phyloP scores from a whole-genome alignment of 768 basidiomycete species.

The Boletus subcaerulescens region DNA sequence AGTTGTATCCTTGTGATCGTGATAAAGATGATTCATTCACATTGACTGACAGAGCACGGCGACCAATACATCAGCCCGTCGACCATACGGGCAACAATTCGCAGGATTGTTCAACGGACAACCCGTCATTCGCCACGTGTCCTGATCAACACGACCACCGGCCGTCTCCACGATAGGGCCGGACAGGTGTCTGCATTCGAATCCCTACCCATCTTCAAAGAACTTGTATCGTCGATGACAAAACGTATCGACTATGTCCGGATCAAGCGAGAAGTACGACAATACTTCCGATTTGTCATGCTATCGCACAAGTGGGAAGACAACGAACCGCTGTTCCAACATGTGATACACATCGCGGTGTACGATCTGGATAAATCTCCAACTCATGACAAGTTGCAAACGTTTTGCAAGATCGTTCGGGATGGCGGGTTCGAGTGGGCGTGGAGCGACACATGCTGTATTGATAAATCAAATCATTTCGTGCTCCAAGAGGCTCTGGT shows the following conservation, averaged over 20 bases:
- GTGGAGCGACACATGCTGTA: neutral
- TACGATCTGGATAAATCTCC: neutral
- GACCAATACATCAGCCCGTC: neutral
- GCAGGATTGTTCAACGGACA: neutral
- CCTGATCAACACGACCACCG: neutral
- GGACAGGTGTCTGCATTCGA: neutral
- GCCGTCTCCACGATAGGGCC: neutral
- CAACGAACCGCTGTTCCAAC: neutral
- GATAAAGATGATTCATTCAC: no score
- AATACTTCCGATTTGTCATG: neutral
- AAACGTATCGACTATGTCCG: neutral
- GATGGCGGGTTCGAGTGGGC: neutral
- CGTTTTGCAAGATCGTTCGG: neutral
- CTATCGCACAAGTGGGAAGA: neutral
- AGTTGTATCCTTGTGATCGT: no score
- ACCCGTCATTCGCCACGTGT: neutral
- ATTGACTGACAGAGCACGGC: neutral
- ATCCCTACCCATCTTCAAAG: neutral
- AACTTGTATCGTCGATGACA: neutral
- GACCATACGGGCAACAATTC: neutral
- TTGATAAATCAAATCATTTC: neutral
- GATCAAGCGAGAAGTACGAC: neutral
- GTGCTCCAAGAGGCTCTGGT: neutral
- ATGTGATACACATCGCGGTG: neutral
- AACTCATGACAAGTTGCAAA: neutral